phyloP scores from a whole-genome alignment of 371 early-diverging fungal genomes.

The Gilbertella persicaria region DNA sequence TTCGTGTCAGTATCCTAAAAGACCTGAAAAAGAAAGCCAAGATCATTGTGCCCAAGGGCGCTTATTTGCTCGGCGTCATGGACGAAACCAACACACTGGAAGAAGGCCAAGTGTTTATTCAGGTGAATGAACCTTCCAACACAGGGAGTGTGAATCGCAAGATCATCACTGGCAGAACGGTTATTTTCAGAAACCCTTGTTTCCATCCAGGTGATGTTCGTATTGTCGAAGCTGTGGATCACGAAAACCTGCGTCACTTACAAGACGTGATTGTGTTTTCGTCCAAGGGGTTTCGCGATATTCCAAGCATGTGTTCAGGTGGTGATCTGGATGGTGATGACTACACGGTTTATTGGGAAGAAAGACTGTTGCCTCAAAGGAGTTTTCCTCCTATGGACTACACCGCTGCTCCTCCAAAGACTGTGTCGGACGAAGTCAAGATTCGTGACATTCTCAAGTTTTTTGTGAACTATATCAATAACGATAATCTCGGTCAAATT shows the following conservation, averaged over 20 bases:
- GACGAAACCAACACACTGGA: slow-evolving; percentile 73
- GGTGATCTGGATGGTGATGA: slow-evolving; percentile 91
- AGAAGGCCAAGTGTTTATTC: slow-evolving; percentile 73
- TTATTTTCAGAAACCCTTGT: slow-evolving; percentile 73
- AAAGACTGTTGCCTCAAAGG: slow-evolving; percentile 53
- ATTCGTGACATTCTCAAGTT: slow-evolving; percentile 65
- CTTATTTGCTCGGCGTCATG: slow-evolving; percentile 73
- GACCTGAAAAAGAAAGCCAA: slow-evolving; percentile 71
- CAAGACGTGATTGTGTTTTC: slow-evolving; percentile 80
- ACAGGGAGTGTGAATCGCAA: slow-evolving; percentile 12
- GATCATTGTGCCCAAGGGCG: slow-evolving; percentile 69
- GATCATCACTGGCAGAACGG: slow-evolving; percentile 48
- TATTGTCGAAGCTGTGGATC: slow-evolving; percentile 67
- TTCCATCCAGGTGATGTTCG: slow-evolving; percentile 88
- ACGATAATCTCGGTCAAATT: slow-evolving; percentile 77
- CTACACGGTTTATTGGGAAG: slow-evolving; percentile 74
- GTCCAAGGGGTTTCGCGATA: slow-evolving; percentile 69
- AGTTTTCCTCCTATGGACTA: slow-evolving; percentile 67
- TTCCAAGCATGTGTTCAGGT: slow-evolving; percentile 81
- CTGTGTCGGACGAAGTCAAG: slow-evolving; percentile 42
- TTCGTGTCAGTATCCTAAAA: slow-evolving; percentile 55
- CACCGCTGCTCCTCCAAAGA: slow-evolving; percentile 30
- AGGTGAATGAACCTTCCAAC: slow-evolving; percentile 36
- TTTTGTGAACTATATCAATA: slow-evolving; percentile 73
- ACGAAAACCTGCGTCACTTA: slow-evolving; percentile 57